Evolutionary conservation across 2,329 filamentous ascomycete genomes (phyloP).

Genomic region (Colletotrichum incanum): DNA sequence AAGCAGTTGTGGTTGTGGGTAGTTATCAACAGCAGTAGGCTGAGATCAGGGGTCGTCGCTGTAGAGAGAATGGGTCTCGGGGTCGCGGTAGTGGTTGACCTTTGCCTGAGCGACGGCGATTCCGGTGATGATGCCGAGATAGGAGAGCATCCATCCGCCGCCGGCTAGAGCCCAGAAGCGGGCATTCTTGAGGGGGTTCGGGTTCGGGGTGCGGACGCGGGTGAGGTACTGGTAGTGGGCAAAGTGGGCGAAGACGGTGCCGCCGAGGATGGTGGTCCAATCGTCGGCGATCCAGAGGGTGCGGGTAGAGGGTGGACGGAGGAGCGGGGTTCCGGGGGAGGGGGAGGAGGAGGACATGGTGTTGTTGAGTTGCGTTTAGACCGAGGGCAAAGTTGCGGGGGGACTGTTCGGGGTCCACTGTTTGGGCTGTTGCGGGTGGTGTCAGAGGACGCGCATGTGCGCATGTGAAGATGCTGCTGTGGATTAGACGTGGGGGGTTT

Average conservation of each 20-base stretch:
- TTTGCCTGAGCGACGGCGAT: slow-evolving; percentile 41
- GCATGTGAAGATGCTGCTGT: slow-evolving; percentile 12
- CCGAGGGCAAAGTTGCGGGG: background rate
- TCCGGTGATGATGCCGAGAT: slow-evolving; percentile 40
- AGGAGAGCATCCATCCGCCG: slow-evolving; percentile 44
- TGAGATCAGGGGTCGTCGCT: slow-evolving; percentile 1
- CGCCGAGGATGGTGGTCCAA: slow-evolving; percentile 41
- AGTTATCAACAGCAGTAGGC: background rate
- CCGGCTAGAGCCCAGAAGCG: slow-evolving; percentile 43
- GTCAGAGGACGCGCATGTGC: background rate
- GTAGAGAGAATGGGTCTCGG: slow-evolving; percentile 32
- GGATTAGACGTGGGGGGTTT: background rate
- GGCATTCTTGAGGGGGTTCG: slow-evolving; percentile 44
- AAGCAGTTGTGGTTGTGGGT: background rate
- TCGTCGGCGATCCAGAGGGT: slow-evolving; percentile 44
- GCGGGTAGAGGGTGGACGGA: slow-evolving; percentile 28
- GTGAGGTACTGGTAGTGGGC: slow-evolving; percentile 44
- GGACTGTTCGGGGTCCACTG: background rate
- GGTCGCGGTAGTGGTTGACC: slow-evolving; percentile 41
- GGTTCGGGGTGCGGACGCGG: slow-evolving; percentile 36
- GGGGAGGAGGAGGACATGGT: slow-evolving; percentile 12
- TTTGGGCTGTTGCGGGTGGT: slow-evolving; percentile 5
- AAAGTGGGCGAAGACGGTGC: slow-evolving; percentile 38
- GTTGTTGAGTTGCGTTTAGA: slow-evolving; percentile 10
- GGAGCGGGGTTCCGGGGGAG: slow-evolving; percentile 32